Base-by-base conservation (phyloP, 768 basidiomycete species). In the Phanerochaete sordida region DNA sequence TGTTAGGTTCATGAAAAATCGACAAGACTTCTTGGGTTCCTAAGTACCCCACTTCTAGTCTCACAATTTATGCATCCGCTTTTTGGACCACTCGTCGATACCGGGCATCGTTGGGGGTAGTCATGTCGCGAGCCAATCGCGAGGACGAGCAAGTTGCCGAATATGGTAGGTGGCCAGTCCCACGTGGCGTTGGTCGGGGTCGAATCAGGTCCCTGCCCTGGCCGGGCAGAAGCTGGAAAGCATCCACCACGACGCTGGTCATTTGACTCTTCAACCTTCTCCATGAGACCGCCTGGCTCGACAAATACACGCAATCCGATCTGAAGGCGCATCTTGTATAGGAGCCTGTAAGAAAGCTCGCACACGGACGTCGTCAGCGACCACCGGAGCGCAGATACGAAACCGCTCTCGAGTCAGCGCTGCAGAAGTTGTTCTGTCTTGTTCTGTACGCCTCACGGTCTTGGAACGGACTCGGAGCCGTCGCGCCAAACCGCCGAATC, bases 381-480 rank as follows among this genome's bases (percentile, higher is more conserved):
- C 39, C 19, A 19, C 39, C 39, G 39, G 39, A 43, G 39, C 19
- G 39, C 39, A 43, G 39, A 43, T 43, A 43, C 39, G 39, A 11
- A 43, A 43, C 39, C 39, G 19, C 8, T 43, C 39, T 43, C 39
- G 39, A 43, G 7, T 43, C 19, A 43, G 11, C 19, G 39, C 39
- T 19, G 19, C n/a, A n/a, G n/a, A n/a, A n/a, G n/a, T n/a, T n/a
- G n/a, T n/a, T n/a, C 39, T 12, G 39, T 12, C 11, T 43, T 19
- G 19, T 43, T 16, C 39, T 19, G 11, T 16, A 43, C 19, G 4
- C 39, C 19, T 1, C 15, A 54, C 53, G 53, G 53, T 54, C 53
- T 39, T 43, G 24, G 35, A 31, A 43, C 53, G 53, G 53, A 54
- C 35, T n/a, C 53, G 53, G 53, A 43, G 39, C 37, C 33, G 53